phyloP scores from a whole-genome alignment of 108 stramenopile species.

The Licmophora abbreviata region DNA sequence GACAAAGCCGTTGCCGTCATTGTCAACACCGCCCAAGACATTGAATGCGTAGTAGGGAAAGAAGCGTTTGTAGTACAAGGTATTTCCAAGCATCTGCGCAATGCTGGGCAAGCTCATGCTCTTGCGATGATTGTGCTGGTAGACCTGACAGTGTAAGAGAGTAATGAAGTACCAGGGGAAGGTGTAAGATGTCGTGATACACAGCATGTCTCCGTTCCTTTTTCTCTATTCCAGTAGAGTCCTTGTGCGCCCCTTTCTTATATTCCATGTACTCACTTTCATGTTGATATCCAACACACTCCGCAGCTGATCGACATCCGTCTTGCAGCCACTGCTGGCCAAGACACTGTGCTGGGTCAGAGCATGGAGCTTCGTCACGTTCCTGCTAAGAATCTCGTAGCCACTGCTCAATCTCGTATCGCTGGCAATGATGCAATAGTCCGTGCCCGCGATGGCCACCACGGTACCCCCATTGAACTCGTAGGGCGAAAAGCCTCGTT shows the following conservation, averaged over 20 bases:
- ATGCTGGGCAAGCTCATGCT: slow-evolving; percentile 87
- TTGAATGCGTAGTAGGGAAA: slow-evolving; percentile 99
- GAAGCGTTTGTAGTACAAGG: slow-evolving; percentile 95
- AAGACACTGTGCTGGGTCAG: slow-evolving; percentile 83
- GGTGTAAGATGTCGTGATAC: too few relatives aligned
- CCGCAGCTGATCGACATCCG: slow-evolving; percentile 92
- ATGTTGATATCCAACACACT: slow-evolving; percentile 83
- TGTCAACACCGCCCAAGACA: slow-evolving; percentile 93
- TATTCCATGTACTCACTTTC: slow-evolving; percentile 28
- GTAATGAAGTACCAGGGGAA: not conserved
- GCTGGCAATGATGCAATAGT: slow-evolving; percentile 95
- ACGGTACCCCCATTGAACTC: slow-evolving; percentile 92
- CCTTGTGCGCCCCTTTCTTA: not conserved
- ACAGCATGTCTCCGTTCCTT: too few relatives aligned
- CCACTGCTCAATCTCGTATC: slow-evolving; percentile 90
- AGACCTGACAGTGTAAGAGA: slow-evolving; percentile 27
- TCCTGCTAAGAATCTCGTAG: slow-evolving; percentile 89
- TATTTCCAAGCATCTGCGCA: slow-evolving; percentile 93
- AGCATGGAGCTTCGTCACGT: slow-evolving; percentile 75
- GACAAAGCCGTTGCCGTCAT: slow-evolving; percentile 92
- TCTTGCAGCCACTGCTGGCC: slow-evolving; percentile 93
- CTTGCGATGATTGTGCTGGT: slow-evolving; percentile 92
- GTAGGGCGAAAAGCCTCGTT: slow-evolving; percentile 83
- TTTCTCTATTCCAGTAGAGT: too few relatives aligned
- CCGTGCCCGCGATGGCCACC: slow-evolving; percentile 80